Percentiles rank a stretch among this genome's conserved stretches.
Conservation (phyloP, 345 rosid species). For the Firmiana major region DNA sequence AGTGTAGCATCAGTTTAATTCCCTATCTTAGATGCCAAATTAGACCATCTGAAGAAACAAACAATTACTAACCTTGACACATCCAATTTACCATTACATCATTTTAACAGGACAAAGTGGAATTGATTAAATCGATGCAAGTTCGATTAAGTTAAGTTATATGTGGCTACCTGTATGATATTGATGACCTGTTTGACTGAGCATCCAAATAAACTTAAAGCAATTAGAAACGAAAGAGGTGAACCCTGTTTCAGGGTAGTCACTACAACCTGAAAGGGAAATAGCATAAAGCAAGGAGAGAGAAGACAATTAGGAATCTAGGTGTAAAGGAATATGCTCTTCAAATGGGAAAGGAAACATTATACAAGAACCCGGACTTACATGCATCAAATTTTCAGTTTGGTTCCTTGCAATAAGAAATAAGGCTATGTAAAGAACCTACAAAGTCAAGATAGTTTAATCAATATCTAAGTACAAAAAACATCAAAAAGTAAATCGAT, state of each 20-base stretch:
- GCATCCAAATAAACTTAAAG: slow-evolving; percentile 75
- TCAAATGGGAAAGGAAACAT: not conserved
- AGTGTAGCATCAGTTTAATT: not conserved
- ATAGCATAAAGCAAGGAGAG: slow-evolving; percentile 22
- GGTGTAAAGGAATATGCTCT: not conserved
- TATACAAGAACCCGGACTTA: slow-evolving; percentile 33
- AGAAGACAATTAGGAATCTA: not conserved
- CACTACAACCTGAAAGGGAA: slow-evolving; percentile 46
- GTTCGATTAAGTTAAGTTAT: not conserved
- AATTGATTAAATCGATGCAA: not conserved
- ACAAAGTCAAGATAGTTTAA: slow-evolving; percentile 9
- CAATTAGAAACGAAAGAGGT: slow-evolving; percentile 47
- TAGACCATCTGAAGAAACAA: not conserved
- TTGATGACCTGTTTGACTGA: slow-evolving; percentile 74
- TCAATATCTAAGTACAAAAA: slow-evolving; percentile 3
- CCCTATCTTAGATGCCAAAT: not conserved
- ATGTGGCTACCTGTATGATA: slow-evolving; percentile 65
- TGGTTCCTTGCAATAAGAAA: slow-evolving; percentile 62
- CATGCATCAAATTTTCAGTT: slow-evolving; percentile 55
- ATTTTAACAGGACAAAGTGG: not conserved
- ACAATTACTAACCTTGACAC: not conserved
- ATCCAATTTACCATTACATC: not conserved
- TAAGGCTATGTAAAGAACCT: slow-evolving; percentile 84
- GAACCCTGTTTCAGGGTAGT: slow-evolving; percentile 41
- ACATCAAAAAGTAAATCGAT: not conserved